Evolutionary conservation across 164 flowering plant genomes (phyloP), one percentile per base, ranked within the genome.

Genomic region (Berberis vulgaris): DNA sequence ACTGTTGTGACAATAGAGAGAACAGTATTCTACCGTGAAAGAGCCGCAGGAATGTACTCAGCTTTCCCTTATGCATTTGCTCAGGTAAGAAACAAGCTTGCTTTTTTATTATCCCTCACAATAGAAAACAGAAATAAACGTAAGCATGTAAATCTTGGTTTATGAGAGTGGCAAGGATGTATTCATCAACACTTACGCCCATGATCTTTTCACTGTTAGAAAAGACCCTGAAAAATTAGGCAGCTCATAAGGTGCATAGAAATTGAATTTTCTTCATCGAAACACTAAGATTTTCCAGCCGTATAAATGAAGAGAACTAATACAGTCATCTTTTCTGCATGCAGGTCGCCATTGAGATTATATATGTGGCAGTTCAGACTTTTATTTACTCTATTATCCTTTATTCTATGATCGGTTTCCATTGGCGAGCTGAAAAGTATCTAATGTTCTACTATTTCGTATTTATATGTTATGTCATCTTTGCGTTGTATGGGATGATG

Each of bases 41-140:
- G 79, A 74, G 92, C 90, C 45, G 88, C 92, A 8, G 90, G 96
- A 61, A 83, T 89, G 96, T 85, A 85, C 63, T 86, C 96, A 57
- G 75, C 81, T 41, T 45, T 85, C 59, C 89, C 93, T 59, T 89
- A 85, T 67, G 93, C 96, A 60, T 73, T 86, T 67, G 76, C 86
- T 55, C 91, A 84, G 85, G 95, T 88, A 71, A 68, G 47, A 7
- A 43, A 62, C 26, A 56, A 40, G 38, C 1, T 3, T 7, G 26
- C 26, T 43, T 5, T 1, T 41, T 5, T n/a, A 44, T 38, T 46
- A 1, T 45, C 54, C 39, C 43, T 26, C 26, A 26, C 26, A 26
- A 26, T 26, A 26, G 26, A 26, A 26, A 26, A 26, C 26, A 26
- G 26, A 26, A 26, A 26, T 26, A 26, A 26, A 26, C 26, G 26